phyloP scores from a whole-genome alignment of 441 rosid genomes.

The Gossypium aridum region DNA sequence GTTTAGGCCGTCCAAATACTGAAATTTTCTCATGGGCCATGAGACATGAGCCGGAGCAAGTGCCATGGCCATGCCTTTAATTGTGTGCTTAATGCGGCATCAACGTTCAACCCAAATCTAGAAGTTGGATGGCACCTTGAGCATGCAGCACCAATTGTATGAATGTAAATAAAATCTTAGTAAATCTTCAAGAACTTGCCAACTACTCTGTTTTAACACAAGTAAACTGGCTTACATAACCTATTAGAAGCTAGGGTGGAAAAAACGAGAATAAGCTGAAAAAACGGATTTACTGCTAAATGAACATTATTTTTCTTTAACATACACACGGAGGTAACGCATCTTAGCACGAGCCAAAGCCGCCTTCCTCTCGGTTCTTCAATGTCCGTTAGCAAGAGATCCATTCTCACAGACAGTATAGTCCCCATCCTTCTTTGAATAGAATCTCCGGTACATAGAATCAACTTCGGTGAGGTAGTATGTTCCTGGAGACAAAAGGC shows the following conservation, averaged over 20 bases:
- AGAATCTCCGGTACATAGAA: slow-evolving; percentile 82
- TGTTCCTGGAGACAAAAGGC: slow-evolving; percentile 79
- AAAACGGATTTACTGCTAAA: neutral
- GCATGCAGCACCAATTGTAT: neutral
- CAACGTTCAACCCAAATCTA: too few relatives aligned
- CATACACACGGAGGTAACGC: slow-evolving; percentile 15
- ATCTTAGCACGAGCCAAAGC: neutral
- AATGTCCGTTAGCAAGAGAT: slow-evolving; percentile 61
- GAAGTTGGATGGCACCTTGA: neutral
- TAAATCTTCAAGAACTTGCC: neutral
- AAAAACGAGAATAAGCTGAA: slow-evolving; percentile 3
- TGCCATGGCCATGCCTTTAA: too few relatives aligned
- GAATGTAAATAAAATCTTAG: neutral
- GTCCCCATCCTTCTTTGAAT: slow-evolving; percentile 48
- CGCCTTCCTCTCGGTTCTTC: slow-evolving; percentile 11
- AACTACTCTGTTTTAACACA: neutral
- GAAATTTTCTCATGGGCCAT: too few relatives aligned
- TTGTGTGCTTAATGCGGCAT: too few relatives aligned
- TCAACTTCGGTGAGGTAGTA: slow-evolving; percentile 91
- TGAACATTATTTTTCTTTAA: slow-evolving; percentile 7
- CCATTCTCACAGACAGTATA: slow-evolving; percentile 32
- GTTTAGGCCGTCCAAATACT: too few relatives aligned
- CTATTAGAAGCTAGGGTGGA: neutral
- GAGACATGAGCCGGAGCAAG: too few relatives aligned
- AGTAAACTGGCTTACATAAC: neutral